A percentile compares a stretch with the other conserved stretches of the same genome.
Evolutionary conservation across 331 rosid species (phyloP).

Genomic region (Dryas integrifolia): DNA sequence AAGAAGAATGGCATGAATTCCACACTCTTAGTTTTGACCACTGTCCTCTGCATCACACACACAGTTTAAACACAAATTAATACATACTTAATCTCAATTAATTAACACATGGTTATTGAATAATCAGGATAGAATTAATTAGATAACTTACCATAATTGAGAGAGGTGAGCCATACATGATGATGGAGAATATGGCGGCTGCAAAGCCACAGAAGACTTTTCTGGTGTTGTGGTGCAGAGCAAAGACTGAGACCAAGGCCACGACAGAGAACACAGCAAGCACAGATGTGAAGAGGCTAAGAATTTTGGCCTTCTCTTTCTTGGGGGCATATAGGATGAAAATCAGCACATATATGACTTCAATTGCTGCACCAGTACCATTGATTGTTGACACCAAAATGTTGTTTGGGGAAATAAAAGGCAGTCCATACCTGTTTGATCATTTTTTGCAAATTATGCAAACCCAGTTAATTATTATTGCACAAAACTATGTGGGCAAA

Average conservation of each 20-base stretch:
- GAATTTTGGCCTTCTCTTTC: slow-evolving; percentile 57
- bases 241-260: slow-evolving; percentile 65
- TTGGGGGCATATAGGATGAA: slow-evolving; percentile 53
- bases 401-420: slow-evolving; percentile 82
- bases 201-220: slow-evolving; percentile 77
- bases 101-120: not conserved
- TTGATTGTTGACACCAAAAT: slow-evolving; percentile 71
- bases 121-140: not conserved
- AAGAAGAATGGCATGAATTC: slow-evolving; percentile 94
- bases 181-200: slow-evolving; percentile 61
- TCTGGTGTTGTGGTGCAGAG: slow-evolving; percentile 46
- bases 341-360: slow-evolving; percentile 55
- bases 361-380: slow-evolving; percentile 72
- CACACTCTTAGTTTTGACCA: slow-evolving; percentile 72
- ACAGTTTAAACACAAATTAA: not conserved
- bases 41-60: slow-evolving; percentile 60
- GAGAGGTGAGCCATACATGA: slow-evolving; percentile 93
- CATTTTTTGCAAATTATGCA: not conserved
- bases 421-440: slow-evolving; percentile 71
- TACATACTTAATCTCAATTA: not conserved
- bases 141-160: slow-evolving; percentile 67
- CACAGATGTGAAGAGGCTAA: slow-evolving; percentile 43
- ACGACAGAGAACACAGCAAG: slow-evolving; percentile 49
- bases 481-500: not conserved
- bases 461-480: not conserved